Percentiles rank a stretch among this genome's conserved stretches.
phyloP scores from a whole-genome alignment of 1,284 basidiomycete species.

The Heimioporus retisporus region DNA sequence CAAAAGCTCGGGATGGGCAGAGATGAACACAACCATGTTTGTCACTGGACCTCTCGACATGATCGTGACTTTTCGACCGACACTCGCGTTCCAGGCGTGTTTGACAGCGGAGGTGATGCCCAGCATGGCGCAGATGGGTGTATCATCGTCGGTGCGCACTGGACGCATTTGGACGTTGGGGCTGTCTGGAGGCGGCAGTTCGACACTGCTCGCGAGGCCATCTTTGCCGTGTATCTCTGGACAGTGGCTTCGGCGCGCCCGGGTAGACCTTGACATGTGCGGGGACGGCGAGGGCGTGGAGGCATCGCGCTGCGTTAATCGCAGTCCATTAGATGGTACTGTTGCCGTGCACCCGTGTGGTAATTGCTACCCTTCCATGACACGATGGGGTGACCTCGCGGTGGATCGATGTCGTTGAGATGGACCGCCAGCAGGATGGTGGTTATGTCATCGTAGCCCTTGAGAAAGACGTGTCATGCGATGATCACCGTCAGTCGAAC shows the following conservation, averaged over 20 bases:
- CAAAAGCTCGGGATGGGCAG: slow-evolving; percentile 77
- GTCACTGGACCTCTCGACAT: slow-evolving; percentile 87
- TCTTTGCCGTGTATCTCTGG: slow-evolving; percentile 85
- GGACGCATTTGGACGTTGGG: slow-evolving; percentile 61
- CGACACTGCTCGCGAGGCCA: slow-evolving; percentile 85
- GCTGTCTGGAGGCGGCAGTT: slow-evolving; percentile 63
- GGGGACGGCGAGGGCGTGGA: slow-evolving; percentile 72
- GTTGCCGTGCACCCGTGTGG: slow-evolving; percentile 80
- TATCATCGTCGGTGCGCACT: slow-evolving; percentile 50
- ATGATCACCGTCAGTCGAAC: background rate
- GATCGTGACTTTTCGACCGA: slow-evolving; percentile 52
- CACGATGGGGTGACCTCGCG: slow-evolving; percentile 49
- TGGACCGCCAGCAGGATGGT: slow-evolving; percentile 83
- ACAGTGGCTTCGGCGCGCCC: slow-evolving; percentile 76
- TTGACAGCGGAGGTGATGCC: slow-evolving; percentile 72
- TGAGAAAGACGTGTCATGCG: slow-evolving; percentile 11
- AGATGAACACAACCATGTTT: slow-evolving; percentile 84
- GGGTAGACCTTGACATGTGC: slow-evolving; percentile 68
- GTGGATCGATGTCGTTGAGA: slow-evolving; percentile 70
- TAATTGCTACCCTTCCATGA: background rate
- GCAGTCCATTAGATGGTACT: slow-evolving; percentile 70
- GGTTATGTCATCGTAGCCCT: slow-evolving; percentile 91
- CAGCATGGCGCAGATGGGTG: slow-evolving; percentile 53
- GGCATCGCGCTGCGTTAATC: slow-evolving; percentile 78
- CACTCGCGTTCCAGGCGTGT: slow-evolving; percentile 59